Conservation (phyloP, 2,329 filamentous ascomycete genomes). For the Ceratocystis cubensis region DNA sequence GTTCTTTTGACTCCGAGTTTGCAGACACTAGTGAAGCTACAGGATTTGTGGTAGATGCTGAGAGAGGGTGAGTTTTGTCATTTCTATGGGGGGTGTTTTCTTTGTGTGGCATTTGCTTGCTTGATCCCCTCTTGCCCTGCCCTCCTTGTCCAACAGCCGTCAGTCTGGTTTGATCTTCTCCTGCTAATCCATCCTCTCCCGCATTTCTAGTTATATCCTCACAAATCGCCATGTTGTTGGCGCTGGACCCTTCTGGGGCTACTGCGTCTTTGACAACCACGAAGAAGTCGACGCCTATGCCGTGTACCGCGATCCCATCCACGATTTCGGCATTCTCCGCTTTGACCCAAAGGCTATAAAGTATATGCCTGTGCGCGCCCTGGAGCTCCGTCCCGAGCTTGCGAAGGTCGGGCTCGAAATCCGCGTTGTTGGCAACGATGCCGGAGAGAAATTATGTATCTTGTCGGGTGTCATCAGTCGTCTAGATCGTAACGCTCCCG, state of each 20-base stretch:
- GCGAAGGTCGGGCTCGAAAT: conserved; percentile 90
- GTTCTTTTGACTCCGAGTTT: conserved; percentile 93
- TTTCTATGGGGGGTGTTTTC: no score
- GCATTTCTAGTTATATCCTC: conserved; percentile 51
- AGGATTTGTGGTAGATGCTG: conserved; percentile 91
- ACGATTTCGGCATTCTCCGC: conserved; percentile 93
- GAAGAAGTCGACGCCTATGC: conserved; percentile 92
- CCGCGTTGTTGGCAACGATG: conserved; percentile 93
- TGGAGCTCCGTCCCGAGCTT: conserved; percentile 71
- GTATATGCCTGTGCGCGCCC: conserved; percentile 80
- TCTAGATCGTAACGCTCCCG: conserved; percentile 88
- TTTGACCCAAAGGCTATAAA: conserved; percentile 95
- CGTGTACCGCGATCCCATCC: conserved; percentile 93
- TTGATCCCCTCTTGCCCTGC: background rate
- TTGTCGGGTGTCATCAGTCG: conserved; percentile 94
- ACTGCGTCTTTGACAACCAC: conserved; percentile 97
- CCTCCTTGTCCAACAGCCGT: background rate
- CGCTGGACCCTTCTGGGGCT: conserved; percentile 92
- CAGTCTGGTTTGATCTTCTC: background rate
- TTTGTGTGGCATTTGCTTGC: background rate
- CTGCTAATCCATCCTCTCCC: background rate
- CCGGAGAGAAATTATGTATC: conserved; percentile 95
- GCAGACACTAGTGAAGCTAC: conserved; percentile 92
- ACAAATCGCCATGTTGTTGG: conserved; percentile 91
- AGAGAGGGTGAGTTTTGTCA: conserved; percentile 53